Percentiles rank a stretch among this genome's conserved stretches.
Conservation (phyloP, 2,329 filamentous ascomycete species). For the Apiospora saccharicola region DNA sequence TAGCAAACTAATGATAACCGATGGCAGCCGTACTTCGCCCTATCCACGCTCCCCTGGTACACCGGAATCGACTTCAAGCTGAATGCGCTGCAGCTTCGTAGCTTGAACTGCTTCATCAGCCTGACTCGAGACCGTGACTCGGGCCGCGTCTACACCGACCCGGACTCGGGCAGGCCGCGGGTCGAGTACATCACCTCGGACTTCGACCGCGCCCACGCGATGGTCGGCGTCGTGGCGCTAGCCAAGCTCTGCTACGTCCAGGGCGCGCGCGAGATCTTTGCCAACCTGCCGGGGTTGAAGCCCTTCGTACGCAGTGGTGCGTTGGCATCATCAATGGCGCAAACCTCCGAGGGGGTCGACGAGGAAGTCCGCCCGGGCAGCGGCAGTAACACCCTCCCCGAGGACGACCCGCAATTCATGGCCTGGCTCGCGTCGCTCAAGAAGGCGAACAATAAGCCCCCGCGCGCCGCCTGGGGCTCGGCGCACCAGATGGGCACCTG, state of each 20-base stretch:
- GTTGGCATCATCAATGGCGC: background rate
- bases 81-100: constrained; percentile 70
- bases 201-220: constrained; percentile 74
- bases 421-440: constrained; percentile 65
- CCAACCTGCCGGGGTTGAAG: constrained; percentile 66
- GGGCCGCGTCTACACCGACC: constrained; percentile 77
- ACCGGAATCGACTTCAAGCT: constrained; percentile 75
- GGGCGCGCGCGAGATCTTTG: constrained; percentile 82
- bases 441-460: constrained; percentile 56
- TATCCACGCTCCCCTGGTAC: constrained; percentile 72
- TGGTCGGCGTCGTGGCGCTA: constrained; percentile 75
- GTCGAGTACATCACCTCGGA: constrained; percentile 75
- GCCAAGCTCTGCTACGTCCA: constrained; percentile 80
- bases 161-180: constrained; percentile 67
- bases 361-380: constrained; percentile 30
- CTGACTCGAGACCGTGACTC: constrained; percentile 79
- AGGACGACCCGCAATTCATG: constrained; percentile 66
- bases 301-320: constrained; percentile 60
- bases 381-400: constrained; percentile 40
- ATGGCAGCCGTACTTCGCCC: constrained; percentile 66
- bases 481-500: constrained; percentile 86
- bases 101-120: constrained; percentile 76
- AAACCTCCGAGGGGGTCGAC: constrained; percentile 28
- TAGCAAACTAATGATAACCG: constrained; percentile 23
- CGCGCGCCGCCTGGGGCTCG: constrained; percentile 65